Conservation (phyloP, 306 rosid genomes). For the Lupinus albus region DNA sequence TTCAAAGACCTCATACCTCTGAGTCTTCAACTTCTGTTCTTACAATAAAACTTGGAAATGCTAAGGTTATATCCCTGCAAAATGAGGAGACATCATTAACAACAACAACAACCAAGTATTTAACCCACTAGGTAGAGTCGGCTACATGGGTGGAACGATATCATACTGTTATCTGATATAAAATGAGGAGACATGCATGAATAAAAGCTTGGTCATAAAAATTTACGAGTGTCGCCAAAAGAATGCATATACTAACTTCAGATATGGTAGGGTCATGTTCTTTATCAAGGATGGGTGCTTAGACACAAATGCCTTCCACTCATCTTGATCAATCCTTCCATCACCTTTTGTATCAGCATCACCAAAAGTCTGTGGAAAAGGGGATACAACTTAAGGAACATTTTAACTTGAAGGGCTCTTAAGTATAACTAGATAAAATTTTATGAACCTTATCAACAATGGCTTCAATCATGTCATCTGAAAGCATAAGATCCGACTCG, state of each 20-base stretch:
- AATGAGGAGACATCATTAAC: background rate
- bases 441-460: constrained; percentile 79
- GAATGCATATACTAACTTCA: constrained; percentile 55
- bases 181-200: constrained; percentile 21
- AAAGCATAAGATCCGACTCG: constrained; percentile 78
- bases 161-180: no score
- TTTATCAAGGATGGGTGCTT: constrained; percentile 76
- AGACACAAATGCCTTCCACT: constrained; percentile 83
- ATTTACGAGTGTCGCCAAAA: background rate
- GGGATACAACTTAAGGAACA: constrained; percentile 13
- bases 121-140: no score
- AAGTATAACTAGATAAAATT: background rate
- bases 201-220: background rate
- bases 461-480: constrained; percentile 70
- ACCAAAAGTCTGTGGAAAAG: constrained; percentile 59
- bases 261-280: constrained; percentile 89
- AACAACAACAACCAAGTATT: no score
- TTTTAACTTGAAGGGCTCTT: constrained; percentile 10
- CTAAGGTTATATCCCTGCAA: constrained; percentile 78
- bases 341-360: constrained; percentile 84
- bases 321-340: constrained; percentile 86
- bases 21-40: constrained; percentile 67
- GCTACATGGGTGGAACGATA: no score
- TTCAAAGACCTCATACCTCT: constrained; percentile 43
- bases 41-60: constrained; percentile 80